Evolutionary conservation across 306 rosid genomes (phyloP).

Genomic region (Fagus crenata): DNA sequence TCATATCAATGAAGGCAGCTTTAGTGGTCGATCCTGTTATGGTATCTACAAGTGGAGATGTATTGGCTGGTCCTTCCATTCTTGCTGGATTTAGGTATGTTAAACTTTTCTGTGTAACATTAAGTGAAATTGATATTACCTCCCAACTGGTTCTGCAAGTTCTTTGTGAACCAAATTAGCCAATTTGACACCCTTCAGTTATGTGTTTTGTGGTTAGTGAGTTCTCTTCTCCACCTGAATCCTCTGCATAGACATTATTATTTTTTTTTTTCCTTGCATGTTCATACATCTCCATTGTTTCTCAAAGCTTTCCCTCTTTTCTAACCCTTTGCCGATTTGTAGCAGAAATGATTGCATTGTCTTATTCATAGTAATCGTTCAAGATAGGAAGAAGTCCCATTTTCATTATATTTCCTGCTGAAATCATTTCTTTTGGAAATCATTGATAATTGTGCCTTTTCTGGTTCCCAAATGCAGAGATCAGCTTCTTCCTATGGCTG

Average conservation of each 20-base stretch:
- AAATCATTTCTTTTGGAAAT: not conserved
- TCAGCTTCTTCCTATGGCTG: constrained; percentile 81
- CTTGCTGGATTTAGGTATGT: constrained; percentile 68
- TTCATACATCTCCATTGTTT: not conserved
- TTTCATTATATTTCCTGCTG: not conserved
- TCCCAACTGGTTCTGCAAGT: not conserved
- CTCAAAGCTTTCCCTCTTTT: not conserved
- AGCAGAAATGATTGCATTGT: not conserved
- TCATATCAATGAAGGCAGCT: constrained; percentile 63
- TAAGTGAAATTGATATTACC: constrained; percentile 21
- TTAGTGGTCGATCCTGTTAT: constrained; percentile 97
- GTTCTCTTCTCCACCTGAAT: not conserved
- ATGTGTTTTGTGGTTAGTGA: not conserved
- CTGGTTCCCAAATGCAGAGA: constrained; percentile 63
- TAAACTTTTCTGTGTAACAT: constrained; percentile 2
- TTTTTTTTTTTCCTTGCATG: not conserved
- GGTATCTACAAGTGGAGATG: constrained; percentile 93
- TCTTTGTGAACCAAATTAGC: not conserved
- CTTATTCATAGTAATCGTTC: not conserved
- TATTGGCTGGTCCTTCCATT: constrained; percentile 69
- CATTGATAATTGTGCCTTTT: constrained; percentile 6
- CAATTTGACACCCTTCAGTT: not conserved
- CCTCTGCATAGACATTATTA: not conserved
- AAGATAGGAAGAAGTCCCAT: constrained; percentile 1
- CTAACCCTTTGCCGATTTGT: not conserved